Evolutionary conservation across 192 early-diverging fungal species (phyloP), one percentile per base, ranked within the genome.

Genomic region (Coemansia pectinata): DNA sequence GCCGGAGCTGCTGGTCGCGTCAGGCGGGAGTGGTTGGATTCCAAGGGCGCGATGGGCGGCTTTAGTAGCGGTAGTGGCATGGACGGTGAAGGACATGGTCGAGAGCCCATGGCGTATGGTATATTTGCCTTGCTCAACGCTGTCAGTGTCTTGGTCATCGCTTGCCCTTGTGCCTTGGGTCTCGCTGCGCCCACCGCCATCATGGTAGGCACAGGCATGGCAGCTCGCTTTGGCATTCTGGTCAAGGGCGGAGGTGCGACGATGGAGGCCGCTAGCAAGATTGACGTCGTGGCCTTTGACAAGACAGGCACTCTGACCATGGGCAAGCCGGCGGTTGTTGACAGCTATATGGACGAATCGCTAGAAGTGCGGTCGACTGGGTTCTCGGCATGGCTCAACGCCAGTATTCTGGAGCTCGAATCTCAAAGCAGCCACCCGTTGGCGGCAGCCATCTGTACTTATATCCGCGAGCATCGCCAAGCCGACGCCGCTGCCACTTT

Each of bases 191-290:
- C 97, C 15, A 99, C 97, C 0, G 97, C 96, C n/a, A 93, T 98
- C 31, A 98, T 99, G 96, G 97, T 97, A 4, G 97, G 96, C 19
- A 97, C 96, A 0, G 97, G 97, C 5, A 86, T 98, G 40, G 96
- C 93, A 8, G 97, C 97, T 3, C 86, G 93, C 39, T 85, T 93
- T 44, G 97, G 97, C 0, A 94, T 99, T 50, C 79, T 99, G 53
- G 95, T 99, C 76, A 99, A 99, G 85, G 93, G 95, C 36, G 81
- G 81, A 36, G 97, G 95, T 6, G 90, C 75, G n/a, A 89, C 94
- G 10, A 82, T 99, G 65, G 94, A 96, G 73, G 86, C 84, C 6
- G 93, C 93, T 10, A 90, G 91, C 73, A 86, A 85, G 52, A 86
- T 99, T 8, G 91, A 90, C 62, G 90, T 91, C 48, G 82, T 99